phyloP scores from a whole-genome alignment of 495 filamentous ascomycete genomes.

The Aspergillus asperescens region DNA sequence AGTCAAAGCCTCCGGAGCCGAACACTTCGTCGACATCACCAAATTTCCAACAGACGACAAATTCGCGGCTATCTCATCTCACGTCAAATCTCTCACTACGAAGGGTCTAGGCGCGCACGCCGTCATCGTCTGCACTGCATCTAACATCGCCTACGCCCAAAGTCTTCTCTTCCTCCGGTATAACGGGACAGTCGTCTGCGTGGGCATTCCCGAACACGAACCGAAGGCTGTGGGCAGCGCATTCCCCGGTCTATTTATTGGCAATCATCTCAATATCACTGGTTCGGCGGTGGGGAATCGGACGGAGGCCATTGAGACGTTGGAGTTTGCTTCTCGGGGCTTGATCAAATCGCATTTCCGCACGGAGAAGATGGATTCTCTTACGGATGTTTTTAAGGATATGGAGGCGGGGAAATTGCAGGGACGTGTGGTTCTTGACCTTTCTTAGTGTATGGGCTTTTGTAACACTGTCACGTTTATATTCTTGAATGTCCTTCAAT shows the following conservation, averaged over 20 bases:
- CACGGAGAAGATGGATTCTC: constrained; percentile 55
- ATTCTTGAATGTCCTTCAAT: too few species aligned
- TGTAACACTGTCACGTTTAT: not conserved
- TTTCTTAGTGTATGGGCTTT: constrained; percentile 30
- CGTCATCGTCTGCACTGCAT: constrained; percentile 59
- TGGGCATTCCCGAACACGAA: constrained; percentile 62
- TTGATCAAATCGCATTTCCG: constrained; percentile 56
- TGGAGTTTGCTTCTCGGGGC: constrained; percentile 59
- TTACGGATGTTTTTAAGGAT: constrained; percentile 57
- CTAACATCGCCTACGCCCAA: constrained; percentile 60
- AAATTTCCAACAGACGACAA: constrained; percentile 47
- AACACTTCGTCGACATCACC: constrained; percentile 64
- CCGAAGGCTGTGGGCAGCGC: constrained; percentile 53
- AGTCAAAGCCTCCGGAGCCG: constrained; percentile 57
- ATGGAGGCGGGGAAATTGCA: constrained; percentile 54
- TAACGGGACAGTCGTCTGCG: constrained; percentile 59
- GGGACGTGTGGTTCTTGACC: constrained; percentile 56
- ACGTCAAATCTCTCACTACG: constrained; percentile 54
- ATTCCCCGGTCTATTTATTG: constrained; percentile 46
- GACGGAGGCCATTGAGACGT: constrained; percentile 58
- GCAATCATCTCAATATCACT: constrained; percentile 50
- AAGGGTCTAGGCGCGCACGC: constrained; percentile 60
- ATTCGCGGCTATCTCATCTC: constrained; percentile 42
- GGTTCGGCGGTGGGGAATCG: constrained; percentile 61
- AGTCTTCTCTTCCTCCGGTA: constrained; percentile 55